phyloP scores from a whole-genome alignment of 805 yeast species.

The Zygosaccharomyces bailii region DNA sequence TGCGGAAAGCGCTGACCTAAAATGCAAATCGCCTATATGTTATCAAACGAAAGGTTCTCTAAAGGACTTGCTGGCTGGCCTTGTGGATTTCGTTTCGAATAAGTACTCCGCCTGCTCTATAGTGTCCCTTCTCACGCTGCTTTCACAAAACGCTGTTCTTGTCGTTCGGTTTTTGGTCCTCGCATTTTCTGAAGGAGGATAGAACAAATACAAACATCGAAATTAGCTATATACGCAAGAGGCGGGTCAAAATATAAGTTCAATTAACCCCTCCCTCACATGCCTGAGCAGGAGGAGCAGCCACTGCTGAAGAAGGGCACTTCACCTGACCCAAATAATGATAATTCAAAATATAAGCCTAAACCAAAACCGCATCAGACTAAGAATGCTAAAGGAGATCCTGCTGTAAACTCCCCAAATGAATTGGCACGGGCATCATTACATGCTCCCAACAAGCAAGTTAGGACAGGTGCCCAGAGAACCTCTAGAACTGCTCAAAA shows the following conservation, averaged over 20 bases:
- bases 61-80: not conserved
- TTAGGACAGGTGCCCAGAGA: constrained; percentile 57
- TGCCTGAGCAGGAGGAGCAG: constrained; percentile 5
- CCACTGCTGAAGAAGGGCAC: constrained; percentile 1
- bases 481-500: constrained; percentile 72
- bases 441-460: constrained; percentile 13
- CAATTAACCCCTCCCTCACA: not conserved
- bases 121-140: not conserved
- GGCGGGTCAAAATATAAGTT: not conserved
- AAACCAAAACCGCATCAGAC: constrained; percentile 2
- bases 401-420: not conserved
- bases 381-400: not conserved
- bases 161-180: constrained; percentile 3
- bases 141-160: not conserved
- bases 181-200: constrained; percentile 8
- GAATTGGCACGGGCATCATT: constrained; percentile 2
- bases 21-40: not conserved
- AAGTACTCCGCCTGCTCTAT: not conserved
- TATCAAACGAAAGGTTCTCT: not conserved
- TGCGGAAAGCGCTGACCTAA: constrained; percentile 10
- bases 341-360: constrained; percentile 5
- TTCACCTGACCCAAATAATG: not conserved
- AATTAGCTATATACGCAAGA: not conserved
- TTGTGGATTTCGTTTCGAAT: not conserved
- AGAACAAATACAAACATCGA: constrained; percentile 1